A percentile compares a stretch with the other conserved stretches of the same genome.
Conservation (phyloP, 164 flowering plant species). For the Vitis vinifera region DNA sequence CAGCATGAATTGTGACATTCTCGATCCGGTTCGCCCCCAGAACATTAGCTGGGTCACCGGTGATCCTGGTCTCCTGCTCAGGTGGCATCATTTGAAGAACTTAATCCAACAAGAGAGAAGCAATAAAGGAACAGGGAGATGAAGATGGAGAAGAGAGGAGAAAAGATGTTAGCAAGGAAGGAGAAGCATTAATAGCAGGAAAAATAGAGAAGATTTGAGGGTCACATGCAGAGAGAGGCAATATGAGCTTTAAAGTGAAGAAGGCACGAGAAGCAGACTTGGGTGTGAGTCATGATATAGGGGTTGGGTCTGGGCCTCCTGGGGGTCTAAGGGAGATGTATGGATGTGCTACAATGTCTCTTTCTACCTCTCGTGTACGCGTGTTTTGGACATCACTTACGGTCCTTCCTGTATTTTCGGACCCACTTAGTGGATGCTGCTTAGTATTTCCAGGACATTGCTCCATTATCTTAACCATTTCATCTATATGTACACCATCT, state of each 20-base stretch:
- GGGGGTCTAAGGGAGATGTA: slow-evolving; percentile 6
- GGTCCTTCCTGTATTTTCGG: not conserved
- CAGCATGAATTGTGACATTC: slow-evolving; percentile 35
- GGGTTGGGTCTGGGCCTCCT: not conserved
- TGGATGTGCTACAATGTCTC: not conserved
- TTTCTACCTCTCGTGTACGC: not conserved
- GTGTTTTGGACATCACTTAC: not conserved
- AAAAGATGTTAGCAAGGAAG: not conserved
- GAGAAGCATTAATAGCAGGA: slow-evolving; percentile 1
- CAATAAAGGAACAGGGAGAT: not conserved
- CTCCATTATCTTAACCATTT: not conserved
- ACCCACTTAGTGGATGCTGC: too few species aligned
- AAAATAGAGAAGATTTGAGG: not conserved
- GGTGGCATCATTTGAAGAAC: slow-evolving; percentile 55
- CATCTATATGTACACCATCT: not conserved
- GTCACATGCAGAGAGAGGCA: slow-evolving; percentile 34
- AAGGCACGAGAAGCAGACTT: slow-evolving; percentile 48
- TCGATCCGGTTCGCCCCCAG: slow-evolving; percentile 19
- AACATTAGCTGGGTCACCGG: slow-evolving; percentile 7
- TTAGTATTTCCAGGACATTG: not conserved
- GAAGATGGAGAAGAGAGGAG: not conserved
- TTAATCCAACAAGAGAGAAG: not conserved
- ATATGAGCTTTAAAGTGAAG: slow-evolving; percentile 38
- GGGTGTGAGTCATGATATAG: slow-evolving; percentile 11
- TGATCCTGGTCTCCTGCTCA: slow-evolving; percentile 37